Conservation (phyloP, 768 basidiomycete genomes). For the Pisolithus marmoratus region DNA sequence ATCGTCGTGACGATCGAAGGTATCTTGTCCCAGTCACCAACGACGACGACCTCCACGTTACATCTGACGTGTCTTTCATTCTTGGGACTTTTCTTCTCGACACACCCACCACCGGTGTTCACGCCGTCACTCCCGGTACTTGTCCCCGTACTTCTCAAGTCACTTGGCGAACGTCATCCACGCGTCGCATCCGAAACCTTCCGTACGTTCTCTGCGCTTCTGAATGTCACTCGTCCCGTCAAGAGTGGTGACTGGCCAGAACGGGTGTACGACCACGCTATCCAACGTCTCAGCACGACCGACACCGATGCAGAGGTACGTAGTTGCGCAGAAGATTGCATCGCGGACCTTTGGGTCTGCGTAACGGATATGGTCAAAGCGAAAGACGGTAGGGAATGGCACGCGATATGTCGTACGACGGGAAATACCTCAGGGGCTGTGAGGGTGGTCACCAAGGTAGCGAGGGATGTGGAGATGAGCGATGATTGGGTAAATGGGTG, state of each 20-base stretch:
- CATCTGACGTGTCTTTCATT: conserved; percentile 84
- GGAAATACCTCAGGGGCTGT: conserved; percentile 75
- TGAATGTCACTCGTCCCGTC: conserved; percentile 69
- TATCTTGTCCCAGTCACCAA: conserved; percentile 61
- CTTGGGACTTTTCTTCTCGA: conserved; percentile 75
- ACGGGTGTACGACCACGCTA: conserved; percentile 67
- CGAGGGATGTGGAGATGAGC: conserved; percentile 60
- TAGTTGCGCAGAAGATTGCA: conserved; percentile 70
- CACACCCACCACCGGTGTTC: conserved; percentile 55
- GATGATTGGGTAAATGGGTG: conserved; percentile 80
- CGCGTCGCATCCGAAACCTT: conserved; percentile 86
- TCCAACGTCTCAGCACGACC: conserved; percentile 62
- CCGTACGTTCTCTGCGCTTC: conserved; percentile 77
- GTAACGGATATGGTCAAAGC: conserved; percentile 66
- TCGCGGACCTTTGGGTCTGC: conserved; percentile 84
- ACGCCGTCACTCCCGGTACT: conserved; percentile 55
- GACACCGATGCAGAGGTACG: conserved; percentile 93
- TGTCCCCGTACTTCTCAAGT: conserved; percentile 68
- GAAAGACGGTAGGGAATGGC: conserved; percentile 75
- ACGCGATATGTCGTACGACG: conserved; percentile 62
- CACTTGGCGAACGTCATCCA: conserved; percentile 78
- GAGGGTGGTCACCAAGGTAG: conserved; percentile 79
- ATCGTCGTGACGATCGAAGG: conserved; percentile 61
- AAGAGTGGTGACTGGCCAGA: conserved; percentile 63
- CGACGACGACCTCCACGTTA: conserved; percentile 73